A percentile compares a stretch with the other conserved stretches of the same genome.
Conservation (phyloP, 768 basidiomycete genomes). For the Leccinum ochraceum region DNA sequence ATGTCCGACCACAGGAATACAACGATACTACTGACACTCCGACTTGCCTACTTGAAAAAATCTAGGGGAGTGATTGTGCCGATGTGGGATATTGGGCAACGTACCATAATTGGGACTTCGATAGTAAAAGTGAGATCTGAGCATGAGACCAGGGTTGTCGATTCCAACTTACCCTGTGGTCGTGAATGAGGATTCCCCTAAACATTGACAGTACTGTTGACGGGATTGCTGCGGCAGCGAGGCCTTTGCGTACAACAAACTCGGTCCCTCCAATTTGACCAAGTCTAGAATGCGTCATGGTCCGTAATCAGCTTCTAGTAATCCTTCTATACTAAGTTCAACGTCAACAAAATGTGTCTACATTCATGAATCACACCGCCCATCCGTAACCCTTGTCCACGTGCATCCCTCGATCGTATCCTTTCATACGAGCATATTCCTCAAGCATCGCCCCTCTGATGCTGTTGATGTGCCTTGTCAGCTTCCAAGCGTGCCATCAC, state of each 20-base stretch:
- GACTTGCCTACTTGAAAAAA: not conserved
- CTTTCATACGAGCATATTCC: not conserved
- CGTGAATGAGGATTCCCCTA: not conserved
- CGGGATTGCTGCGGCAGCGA: not conserved
- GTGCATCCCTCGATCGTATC: not conserved
- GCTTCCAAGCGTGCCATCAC: constrained; percentile 52
- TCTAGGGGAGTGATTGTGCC: not conserved
- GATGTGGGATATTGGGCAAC: not conserved
- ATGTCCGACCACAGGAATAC: not conserved
- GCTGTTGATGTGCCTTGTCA: constrained; percentile 35
- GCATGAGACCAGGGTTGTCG: not conserved
- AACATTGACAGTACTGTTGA: not conserved
- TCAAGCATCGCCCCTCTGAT: not conserved
- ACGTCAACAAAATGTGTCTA: not conserved
- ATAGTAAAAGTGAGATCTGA: not conserved
- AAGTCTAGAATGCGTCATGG: not conserved
- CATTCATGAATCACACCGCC: not conserved
- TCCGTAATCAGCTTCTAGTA: not conserved
- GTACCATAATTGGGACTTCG: not conserved
- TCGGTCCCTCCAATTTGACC: not conserved
- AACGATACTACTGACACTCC: not conserved
- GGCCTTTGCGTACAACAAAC: not conserved
- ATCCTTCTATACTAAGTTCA: not conserved
- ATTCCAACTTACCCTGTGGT: not conserved
- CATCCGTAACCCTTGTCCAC: not conserved